Conservation (phyloP, 2,329 filamentous ascomycete genomes). For the Monosporascus sp. region DNA sequence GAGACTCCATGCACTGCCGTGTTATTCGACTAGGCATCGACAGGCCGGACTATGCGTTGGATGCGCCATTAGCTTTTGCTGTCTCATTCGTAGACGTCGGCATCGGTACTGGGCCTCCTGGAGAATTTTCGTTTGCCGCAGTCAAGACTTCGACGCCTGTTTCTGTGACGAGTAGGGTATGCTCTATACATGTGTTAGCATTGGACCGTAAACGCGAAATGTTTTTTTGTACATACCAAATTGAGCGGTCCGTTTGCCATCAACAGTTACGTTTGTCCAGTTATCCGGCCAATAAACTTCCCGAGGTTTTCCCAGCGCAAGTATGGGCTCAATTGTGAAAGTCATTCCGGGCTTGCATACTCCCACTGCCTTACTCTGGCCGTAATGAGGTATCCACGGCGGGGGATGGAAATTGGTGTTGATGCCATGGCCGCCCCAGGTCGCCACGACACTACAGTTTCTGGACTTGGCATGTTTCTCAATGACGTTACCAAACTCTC, state of each 20-base stretch:
- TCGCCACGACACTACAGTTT: constrained; percentile 81
- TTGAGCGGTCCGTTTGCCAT: constrained; percentile 82
- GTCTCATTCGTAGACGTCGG: constrained; percentile 18
- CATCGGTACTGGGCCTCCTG: constrained; percentile 64
- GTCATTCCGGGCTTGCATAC: constrained; percentile 91
- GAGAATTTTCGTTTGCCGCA: constrained; percentile 62
- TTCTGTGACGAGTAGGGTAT: constrained; percentile 78
- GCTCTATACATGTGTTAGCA: constrained; percentile 44
- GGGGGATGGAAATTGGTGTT: constrained; percentile 87
- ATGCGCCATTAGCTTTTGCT: too few species aligned
- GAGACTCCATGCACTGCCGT: too few species aligned
- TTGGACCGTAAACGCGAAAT: not conserved
- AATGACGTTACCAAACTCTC: constrained; percentile 86
- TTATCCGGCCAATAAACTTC: constrained; percentile 97
- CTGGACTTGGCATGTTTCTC: constrained; percentile 83
- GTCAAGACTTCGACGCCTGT: constrained; percentile 76
- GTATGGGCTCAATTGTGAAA: constrained; percentile 98
- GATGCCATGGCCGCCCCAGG: constrained; percentile 91
- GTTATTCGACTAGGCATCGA: too few species aligned
- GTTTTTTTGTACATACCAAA: constrained; percentile 58
- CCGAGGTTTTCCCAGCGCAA: constrained; percentile 77
- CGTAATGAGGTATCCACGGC: constrained; percentile 91
- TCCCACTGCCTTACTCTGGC: constrained; percentile 92
- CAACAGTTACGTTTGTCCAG: constrained; percentile 89
- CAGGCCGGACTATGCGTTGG: too few species aligned